Percentiles rank a stretch among this genome's conserved stretches.
Conservation (phyloP, 768 basidiomycete genomes). For the Mycena galericulata region DNA sequence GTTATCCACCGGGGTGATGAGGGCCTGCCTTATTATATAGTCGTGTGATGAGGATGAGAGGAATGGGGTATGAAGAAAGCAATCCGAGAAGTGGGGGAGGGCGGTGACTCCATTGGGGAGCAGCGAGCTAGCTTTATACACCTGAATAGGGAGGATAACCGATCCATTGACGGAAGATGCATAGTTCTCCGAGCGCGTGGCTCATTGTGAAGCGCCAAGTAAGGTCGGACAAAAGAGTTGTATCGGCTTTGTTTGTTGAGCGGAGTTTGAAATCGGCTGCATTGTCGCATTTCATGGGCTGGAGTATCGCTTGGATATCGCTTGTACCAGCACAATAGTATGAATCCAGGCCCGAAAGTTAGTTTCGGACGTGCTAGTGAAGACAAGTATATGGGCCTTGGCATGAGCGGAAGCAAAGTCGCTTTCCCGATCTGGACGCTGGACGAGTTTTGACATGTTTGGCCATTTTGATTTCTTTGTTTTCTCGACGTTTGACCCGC, state of each 20-base stretch:
- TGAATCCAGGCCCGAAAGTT: too few species aligned
- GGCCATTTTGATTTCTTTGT: not conserved
- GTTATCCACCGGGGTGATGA: constrained; percentile 31
- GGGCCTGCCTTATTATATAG: constrained; percentile 34
- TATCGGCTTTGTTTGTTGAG: constrained; percentile 15
- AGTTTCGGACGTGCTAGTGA: too few species aligned
- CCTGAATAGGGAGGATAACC: constrained; percentile 19
- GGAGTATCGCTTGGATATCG: not conserved
- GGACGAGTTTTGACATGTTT: not conserved
- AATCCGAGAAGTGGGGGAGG: constrained; percentile 14
- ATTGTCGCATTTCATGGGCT: constrained; percentile 11
- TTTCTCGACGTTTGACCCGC: not conserved
- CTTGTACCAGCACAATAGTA: too few species aligned
- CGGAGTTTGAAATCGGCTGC: constrained; percentile 24
- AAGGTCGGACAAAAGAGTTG: constrained; percentile 17
- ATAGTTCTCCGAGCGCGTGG: constrained; percentile 15
- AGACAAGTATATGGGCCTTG: too few species aligned
- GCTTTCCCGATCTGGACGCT: not conserved
- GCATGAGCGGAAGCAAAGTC: not conserved
- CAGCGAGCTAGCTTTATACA: constrained; percentile 28
- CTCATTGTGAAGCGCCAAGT: constrained; percentile 17
- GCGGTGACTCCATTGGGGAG: not conserved
- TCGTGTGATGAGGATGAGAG: constrained; percentile 7
- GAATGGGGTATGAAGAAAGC: constrained; percentile 25
- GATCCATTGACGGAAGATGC: constrained; percentile 21